Conservation (phyloP, 1,284 basidiomycete species). For the Schizophyllum commune region DNA sequence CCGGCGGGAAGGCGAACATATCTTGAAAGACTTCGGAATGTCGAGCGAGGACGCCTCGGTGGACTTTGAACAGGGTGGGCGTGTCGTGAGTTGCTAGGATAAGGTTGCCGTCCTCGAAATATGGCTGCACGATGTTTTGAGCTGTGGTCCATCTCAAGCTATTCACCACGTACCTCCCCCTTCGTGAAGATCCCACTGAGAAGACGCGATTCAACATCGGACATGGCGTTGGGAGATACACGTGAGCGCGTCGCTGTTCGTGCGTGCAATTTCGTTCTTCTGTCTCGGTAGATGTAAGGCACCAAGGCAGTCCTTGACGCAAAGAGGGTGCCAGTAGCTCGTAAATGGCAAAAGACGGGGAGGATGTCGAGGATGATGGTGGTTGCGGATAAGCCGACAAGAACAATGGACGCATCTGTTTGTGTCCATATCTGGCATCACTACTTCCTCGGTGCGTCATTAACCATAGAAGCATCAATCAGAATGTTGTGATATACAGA, state of each 20-base stretch:
- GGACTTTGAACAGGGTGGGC: slow-evolving; percentile 43
- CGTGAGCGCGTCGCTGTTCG: not conserved
- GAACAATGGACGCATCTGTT: not conserved
- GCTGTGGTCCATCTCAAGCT: not conserved
- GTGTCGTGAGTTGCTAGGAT: slow-evolving; percentile 35
- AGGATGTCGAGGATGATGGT: not conserved
- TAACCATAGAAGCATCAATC: no score
- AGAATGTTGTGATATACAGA: not conserved
- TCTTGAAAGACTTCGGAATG: slow-evolving; percentile 54
- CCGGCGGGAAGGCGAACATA: slow-evolving; percentile 48
- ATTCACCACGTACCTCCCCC: not conserved
- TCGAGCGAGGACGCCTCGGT: slow-evolving; percentile 48
- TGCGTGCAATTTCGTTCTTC: not conserved
- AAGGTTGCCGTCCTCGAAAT: slow-evolving; percentile 56
- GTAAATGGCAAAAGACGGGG: not conserved
- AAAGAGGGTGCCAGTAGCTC: not conserved
- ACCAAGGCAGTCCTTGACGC: not conserved
- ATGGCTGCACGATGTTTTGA: slow-evolving; percentile 26
- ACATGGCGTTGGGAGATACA: not conserved
- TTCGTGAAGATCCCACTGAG: not conserved
- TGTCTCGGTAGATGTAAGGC: not conserved
- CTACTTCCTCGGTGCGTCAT: not conserved
- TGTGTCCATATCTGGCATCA: not conserved
- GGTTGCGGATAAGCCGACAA: not conserved
- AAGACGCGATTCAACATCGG: not conserved